Conservation (phyloP, 2,329 filamentous ascomycete genomes). For the Fusarium sp. region DNA sequence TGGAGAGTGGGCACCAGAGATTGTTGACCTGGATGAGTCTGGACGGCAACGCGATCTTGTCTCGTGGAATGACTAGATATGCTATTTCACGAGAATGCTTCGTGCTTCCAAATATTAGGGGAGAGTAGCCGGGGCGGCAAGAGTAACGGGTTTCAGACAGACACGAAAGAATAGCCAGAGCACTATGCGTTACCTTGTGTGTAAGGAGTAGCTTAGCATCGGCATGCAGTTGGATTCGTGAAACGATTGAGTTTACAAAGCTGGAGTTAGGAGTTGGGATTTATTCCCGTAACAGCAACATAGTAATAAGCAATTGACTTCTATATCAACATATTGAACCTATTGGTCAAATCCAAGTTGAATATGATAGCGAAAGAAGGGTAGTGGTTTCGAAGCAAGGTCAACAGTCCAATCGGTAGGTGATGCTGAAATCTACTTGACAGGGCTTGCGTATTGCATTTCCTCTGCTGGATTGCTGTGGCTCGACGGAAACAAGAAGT, state of each 20-base stretch:
- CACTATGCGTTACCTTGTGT: not conserved
- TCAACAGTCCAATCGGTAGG: not conserved
- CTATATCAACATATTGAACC: not conserved
- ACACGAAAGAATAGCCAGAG: not conserved
- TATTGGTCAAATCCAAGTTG: not conserved
- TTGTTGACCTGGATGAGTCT: slow-evolving; percentile 64
- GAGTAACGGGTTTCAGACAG: not conserved
- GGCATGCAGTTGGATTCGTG: not conserved
- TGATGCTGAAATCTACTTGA: too few species aligned
- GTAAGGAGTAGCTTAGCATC: not conserved
- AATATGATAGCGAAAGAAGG: not conserved
- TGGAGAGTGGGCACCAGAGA: slow-evolving; percentile 64
- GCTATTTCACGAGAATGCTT: slow-evolving; percentile 5
- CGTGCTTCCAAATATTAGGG: not conserved
- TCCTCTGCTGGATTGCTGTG: not conserved
- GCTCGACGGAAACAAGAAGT: not conserved
- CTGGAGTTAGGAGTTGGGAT: slow-evolving; percentile 9
- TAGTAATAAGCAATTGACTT: not conserved
- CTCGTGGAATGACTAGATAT: slow-evolving; percentile 57
- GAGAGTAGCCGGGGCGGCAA: not conserved
- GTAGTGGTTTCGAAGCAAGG: too few species aligned
- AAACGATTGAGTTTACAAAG: not conserved
- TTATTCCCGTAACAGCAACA: not conserved
- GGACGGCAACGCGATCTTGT: slow-evolving; percentile 65
- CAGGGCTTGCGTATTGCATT: not conserved